Percentiles rank a stretch among this genome's conserved stretches.
Conservation (phyloP, 2,329 filamentous ascomycete genomes). For the Penicillium sp. region DNA sequence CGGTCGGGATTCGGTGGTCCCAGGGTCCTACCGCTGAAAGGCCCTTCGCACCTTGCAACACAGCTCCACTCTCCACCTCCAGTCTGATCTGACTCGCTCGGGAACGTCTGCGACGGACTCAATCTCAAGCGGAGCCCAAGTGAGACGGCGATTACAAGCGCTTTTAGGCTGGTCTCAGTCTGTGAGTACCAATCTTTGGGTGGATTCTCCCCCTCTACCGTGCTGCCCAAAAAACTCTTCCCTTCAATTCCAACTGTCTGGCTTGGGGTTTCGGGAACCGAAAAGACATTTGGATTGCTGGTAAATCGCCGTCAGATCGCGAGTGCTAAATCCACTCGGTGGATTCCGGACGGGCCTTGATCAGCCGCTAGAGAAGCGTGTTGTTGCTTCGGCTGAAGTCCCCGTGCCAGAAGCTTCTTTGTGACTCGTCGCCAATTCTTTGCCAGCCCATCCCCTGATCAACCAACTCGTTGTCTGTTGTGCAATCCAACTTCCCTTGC, state of each 20-base stretch:
- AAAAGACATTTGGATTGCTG: too few species aligned
- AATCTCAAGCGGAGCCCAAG: conserved; percentile 13
- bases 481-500: conserved; percentile 12
- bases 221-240: too few species aligned
- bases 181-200: too few species aligned
- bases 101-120: background rate
- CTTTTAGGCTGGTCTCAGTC: conserved; percentile 1
- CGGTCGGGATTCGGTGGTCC: conserved; percentile 3
- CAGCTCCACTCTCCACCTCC: conserved; percentile 13
- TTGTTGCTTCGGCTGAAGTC: conserved; percentile 12
- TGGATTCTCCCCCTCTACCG: too few species aligned
- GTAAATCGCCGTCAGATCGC: too few species aligned
- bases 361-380: conserved; percentile 24
- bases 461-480: conserved; percentile 4
- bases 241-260: too few species aligned
- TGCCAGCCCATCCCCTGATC: conserved; percentile 13
- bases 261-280: too few species aligned
- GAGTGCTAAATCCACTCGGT: conserved; percentile 21
- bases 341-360: conserved; percentile 23
- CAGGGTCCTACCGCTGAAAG: conserved; percentile 11
- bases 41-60: too few species aligned
- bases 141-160: conserved; percentile 10
- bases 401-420: conserved; percentile 22
- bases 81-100: conserved; percentile 18
- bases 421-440: conserved; percentile 14